A percentile compares a stretch with the other conserved stretches of the same genome.
phyloP scores from a whole-genome alignment of 768 basidiomycete genomes.

The Kwoniella heveanensis region DNA sequence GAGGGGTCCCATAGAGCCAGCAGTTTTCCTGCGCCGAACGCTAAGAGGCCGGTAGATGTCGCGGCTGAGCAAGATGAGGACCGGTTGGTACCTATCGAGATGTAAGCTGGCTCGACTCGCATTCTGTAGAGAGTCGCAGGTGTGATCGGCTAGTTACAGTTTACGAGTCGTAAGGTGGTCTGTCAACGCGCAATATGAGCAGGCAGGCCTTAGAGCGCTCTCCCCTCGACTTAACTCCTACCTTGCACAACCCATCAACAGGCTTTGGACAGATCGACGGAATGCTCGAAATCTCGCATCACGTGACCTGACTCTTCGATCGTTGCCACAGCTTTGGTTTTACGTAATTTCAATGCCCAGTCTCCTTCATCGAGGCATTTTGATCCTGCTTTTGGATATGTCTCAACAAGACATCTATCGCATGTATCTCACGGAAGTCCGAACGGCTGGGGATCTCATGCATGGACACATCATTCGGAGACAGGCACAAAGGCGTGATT shows the following conservation, averaged over 20 bases:
- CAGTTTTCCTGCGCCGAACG: slow-evolving; percentile 64
- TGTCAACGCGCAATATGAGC: too few species aligned
- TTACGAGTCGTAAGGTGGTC: too few species aligned
- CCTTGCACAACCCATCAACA: not conserved
- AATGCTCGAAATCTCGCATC: slow-evolving; percentile 5
- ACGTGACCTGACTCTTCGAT: not conserved
- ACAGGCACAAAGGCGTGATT: not conserved
- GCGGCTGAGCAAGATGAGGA: slow-evolving; percentile 51
- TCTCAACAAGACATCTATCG: too few species aligned
- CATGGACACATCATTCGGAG: not conserved
- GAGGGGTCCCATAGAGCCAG: slow-evolving; percentile 66
- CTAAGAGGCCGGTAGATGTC: slow-evolving; percentile 58
- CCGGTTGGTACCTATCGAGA: slow-evolving; percentile 52
- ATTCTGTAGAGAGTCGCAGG: slow-evolving; percentile 3
- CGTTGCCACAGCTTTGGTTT: not conserved
- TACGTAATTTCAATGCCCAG: too few species aligned
- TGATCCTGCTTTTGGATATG: not conserved
- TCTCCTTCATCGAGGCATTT: not conserved
- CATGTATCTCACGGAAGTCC: too few species aligned
- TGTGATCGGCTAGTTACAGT: too few species aligned
- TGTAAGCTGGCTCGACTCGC: slow-evolving; percentile 37
- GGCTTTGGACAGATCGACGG: not conserved
- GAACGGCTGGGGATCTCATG: too few species aligned
- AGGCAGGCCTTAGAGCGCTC: too few species aligned
- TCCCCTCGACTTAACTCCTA: not conserved